A percentile compares a stretch with the other conserved stretches of the same genome.
Evolutionary conservation across 441 rosid species (phyloP).

Genomic region (Pelargonium cotyledonis): DNA sequence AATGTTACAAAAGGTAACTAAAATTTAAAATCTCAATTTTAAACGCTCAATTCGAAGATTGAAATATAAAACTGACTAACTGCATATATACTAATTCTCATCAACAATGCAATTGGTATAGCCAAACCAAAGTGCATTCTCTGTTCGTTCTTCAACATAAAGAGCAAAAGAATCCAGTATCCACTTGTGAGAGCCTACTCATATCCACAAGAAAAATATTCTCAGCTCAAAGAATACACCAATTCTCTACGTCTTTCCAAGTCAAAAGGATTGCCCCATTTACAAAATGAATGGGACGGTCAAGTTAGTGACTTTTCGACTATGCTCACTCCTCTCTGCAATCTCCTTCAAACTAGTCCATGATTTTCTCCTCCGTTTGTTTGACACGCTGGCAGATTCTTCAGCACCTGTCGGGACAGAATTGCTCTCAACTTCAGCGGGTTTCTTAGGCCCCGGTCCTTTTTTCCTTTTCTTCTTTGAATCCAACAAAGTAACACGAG

Average conservation of each 20-base stretch:
- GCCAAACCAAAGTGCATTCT: no score
- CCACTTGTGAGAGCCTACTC: no score
- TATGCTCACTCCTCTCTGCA: constrained; percentile 34
- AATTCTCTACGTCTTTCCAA: neutral
- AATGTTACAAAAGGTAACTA: no score
- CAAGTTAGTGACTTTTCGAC: constrained; percentile 19
- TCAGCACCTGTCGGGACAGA: constrained; percentile 14
- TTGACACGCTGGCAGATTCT: constrained; percentile 27
- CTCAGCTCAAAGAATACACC: neutral
- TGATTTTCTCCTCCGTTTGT: constrained; percentile 47
- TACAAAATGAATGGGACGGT: constrained; percentile 39
- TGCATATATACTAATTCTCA: no score
- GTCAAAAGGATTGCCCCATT: neutral
- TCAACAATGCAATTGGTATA: no score
- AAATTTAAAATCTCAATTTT: no score
- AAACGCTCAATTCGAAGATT: no score
- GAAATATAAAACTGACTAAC: no score
- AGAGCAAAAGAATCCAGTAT: no score
- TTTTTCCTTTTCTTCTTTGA: constrained; percentile 35
- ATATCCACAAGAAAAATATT: no score
- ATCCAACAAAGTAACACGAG: constrained; percentile 29
- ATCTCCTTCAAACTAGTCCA: constrained; percentile 57
- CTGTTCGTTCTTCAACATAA: no score
- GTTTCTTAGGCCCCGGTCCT: constrained; percentile 29
- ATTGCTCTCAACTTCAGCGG: constrained; percentile 23